A percentile compares a stretch with the other conserved stretches of the same genome.
These are phyloP conservation scores for Saccharomyces kudriavzevii DNA, from an alignment of 805 yeast species.

Conservation along the genomic window DNA sequence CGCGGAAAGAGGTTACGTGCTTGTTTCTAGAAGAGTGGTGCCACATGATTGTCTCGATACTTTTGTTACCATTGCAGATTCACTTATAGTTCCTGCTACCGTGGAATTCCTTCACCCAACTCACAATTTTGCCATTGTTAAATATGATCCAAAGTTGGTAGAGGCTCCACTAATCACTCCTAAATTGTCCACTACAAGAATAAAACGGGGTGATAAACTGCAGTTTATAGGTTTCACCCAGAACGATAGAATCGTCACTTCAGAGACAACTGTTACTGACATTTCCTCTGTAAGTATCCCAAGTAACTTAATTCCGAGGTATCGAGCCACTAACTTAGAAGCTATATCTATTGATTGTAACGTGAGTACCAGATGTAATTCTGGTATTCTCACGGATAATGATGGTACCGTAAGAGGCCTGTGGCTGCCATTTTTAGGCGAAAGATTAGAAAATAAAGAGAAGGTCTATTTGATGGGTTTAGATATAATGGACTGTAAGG, in stretches of 20 bases:
- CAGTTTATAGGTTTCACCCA: conserved; percentile 76
- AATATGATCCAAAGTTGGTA: conserved; percentile 72
- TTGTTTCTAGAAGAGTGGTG: conserved; percentile 68
- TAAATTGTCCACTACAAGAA: conserved; percentile 43
- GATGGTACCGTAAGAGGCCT: conserved; percentile 77
- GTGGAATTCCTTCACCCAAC: conserved; percentile 83
- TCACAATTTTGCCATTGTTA: conserved; percentile 73
- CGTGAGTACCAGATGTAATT: conserved; percentile 60
- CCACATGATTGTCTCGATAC: conserved; percentile 76
- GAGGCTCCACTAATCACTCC: conserved; percentile 68
- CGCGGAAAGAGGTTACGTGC: conserved; percentile 67
- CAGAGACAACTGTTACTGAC: conserved; percentile 71
- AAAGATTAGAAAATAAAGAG: conserved; percentile 53
- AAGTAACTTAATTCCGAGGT: conserved; percentile 62
- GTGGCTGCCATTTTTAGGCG: conserved; percentile 82
- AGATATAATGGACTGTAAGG: conserved; percentile 58
- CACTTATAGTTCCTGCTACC: conserved; percentile 69
- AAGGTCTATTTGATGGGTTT: conserved; percentile 65
- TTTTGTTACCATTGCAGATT: conserved; percentile 74
- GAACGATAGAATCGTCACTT: conserved; percentile 58
- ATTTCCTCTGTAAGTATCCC: conserved; percentile 69
- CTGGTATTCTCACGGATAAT: conserved; percentile 70
- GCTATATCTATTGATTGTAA: conserved; percentile 68
- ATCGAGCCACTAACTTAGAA: conserved; percentile 78
- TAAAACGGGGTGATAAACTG: conserved; percentile 67